A percentile compares a stretch with the other conserved stretches of the same genome.
Conservation (phyloP, 1,139 yeast genomes). For the Yamadazyma sp. region DNA sequence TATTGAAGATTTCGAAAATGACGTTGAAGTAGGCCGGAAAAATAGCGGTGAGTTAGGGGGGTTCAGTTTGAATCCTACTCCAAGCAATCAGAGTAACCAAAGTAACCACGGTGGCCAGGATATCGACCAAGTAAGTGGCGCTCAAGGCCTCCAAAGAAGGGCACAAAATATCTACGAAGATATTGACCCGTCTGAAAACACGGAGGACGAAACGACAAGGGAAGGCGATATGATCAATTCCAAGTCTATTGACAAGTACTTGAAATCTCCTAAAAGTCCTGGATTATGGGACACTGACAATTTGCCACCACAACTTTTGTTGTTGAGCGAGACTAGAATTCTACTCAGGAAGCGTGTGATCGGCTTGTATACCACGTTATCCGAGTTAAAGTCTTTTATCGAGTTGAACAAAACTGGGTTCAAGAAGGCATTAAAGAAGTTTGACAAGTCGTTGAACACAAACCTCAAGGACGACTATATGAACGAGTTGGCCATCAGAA, state of each 20-base stretch:
- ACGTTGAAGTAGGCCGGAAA: conserved; percentile 15
- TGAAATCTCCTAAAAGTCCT: conserved; percentile 40
- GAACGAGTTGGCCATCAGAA: conserved; percentile 27
- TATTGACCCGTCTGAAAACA: conserved; percentile 20
- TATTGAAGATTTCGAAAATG: conserved; percentile 46
- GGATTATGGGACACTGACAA: conserved; percentile 32
- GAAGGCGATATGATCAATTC: not conserved
- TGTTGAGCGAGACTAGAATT: conserved; percentile 47
- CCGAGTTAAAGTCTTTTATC: conserved; percentile 64
- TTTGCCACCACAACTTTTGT: conserved; percentile 42
- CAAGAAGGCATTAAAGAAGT: conserved; percentile 66
- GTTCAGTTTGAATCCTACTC: conserved; percentile 9
- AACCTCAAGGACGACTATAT: conserved; percentile 40
- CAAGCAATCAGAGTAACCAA: conserved; percentile 7
- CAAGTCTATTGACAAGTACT: conserved; percentile 37
- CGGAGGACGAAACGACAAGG: conserved; percentile 22
- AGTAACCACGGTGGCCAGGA: not conserved
- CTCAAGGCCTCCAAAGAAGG: not conserved
- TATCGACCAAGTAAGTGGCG: not conserved
- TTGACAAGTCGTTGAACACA: conserved; percentile 60
- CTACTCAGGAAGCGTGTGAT: conserved; percentile 57
- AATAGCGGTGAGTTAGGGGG: conserved; percentile 13
- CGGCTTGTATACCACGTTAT: conserved; percentile 57
- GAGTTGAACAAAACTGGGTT: conserved; percentile 70
- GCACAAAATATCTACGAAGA: not conserved